Evolutionary conservation across 2,329 filamentous ascomycete species (phyloP), one percentile per base, ranked within the genome.

Genomic region (Aspergillus calidoustus): DNA sequence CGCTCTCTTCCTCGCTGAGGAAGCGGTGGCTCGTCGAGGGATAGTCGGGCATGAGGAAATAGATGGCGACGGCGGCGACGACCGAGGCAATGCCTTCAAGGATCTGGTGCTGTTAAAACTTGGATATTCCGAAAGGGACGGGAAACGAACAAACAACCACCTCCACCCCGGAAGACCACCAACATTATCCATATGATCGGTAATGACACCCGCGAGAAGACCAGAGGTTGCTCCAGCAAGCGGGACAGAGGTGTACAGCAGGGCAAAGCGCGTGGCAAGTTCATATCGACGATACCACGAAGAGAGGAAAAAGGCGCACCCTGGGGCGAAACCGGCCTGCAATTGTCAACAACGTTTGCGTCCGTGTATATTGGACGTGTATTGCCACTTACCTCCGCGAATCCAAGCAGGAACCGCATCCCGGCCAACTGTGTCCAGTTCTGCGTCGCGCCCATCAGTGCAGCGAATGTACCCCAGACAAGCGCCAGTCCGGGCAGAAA

Each of bases 1-100:
- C 54, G 6, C 59, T 50, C 52, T 71, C 66, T 8, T 66, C 60
- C 22, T 63, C 57, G 30, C 19, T 64, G 38, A 68, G 56, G 41
- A 66, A 71, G 25, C 58, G 41, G 22, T 15, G 7, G 41, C 43
- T 60, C 13, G 49, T 60, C 25, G 58, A 60, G 30, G 58, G 66
- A 22, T 66, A 69, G 58, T 71, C 68, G 1, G 67, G 63, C 66
- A 69, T 67, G 23, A 68, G 51, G 31, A 68, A 66, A 41, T 57
- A 69, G 46, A 70, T 70, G 67, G 9, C 65, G 43, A 48, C 67
- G 54, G 44, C 68, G 63, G 8, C 63, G 66, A 9, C 71, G 56
- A 48, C 31, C 23, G 43, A 65, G 44, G 31, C 47, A 34, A 57
- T 2, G 49, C 64, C 64, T 57, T 65, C 52, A n/a, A 61, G 34